phyloP scores from a whole-genome alignment of 345 rosid genomes.

The Anastatica hierochuntica region DNA sequence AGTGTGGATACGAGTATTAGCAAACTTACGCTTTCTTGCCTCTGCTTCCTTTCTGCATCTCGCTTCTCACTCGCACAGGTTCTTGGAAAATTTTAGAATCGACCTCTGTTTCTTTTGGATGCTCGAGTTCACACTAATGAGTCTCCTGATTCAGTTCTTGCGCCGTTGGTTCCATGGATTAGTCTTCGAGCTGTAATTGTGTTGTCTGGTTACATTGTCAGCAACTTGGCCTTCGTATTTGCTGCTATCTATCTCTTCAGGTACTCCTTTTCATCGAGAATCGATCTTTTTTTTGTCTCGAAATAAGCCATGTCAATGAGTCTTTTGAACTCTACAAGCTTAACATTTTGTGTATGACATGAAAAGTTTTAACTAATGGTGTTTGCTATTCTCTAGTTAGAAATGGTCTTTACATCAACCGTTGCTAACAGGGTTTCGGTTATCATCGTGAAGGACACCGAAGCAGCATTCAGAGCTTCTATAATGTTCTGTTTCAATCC shows the following conservation, averaged over 20 bases:
- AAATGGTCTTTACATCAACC: slow-evolving; percentile 16
- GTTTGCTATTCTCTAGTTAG: neutral
- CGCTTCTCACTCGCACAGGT: slow-evolving; percentile 58
- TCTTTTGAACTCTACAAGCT: too few relatives aligned
- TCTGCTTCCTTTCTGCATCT: slow-evolving; percentile 56
- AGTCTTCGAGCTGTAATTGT: slow-evolving; percentile 76
- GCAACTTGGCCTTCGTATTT: slow-evolving; percentile 54
- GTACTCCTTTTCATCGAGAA: slow-evolving; percentile 18
- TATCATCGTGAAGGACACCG: slow-evolving; percentile 55
- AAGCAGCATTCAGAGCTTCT: slow-evolving; percentile 59
- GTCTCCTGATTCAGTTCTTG: slow-evolving; percentile 41
- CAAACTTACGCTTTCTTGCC: slow-evolving; percentile 89
- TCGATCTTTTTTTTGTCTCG: too few relatives aligned
- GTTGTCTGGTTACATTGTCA: slow-evolving; percentile 58
- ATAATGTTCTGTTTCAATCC: slow-evolving; percentile 83
- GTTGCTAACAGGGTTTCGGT: slow-evolving; percentile 62
- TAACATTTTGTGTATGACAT: too few relatives aligned
- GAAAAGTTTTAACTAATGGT: neutral
- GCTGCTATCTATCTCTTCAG: slow-evolving; percentile 46
- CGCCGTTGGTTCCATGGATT: slow-evolving; percentile 56
- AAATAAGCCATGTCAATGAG: too few relatives aligned
- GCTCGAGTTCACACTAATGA: neutral
- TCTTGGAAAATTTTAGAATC: too few relatives aligned
- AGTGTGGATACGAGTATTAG: slow-evolving; percentile 92
- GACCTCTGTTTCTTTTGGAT: neutral